Evolutionary conservation across 2,329 filamentous ascomycete species (phyloP).

Genomic region (Nemania diffusa): DNA sequence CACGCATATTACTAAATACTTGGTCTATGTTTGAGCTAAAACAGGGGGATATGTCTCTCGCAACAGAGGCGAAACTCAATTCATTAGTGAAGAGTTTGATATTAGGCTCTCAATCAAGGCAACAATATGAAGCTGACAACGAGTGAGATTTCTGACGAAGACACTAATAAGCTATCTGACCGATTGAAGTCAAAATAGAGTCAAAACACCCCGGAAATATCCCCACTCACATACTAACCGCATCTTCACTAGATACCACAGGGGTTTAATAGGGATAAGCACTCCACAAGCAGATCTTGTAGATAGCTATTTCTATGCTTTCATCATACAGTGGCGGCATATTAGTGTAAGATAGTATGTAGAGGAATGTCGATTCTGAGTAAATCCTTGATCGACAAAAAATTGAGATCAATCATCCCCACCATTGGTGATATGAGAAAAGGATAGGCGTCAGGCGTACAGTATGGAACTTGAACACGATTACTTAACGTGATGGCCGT

Average conservation of each 20-base stretch:
- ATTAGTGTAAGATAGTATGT: no score
- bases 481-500: no score
- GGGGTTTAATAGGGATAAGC: background rate
- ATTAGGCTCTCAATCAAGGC: background rate
- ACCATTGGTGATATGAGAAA: no score
- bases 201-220: background rate
- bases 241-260: background rate
- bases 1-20: background rate
- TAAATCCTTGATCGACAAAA: no score
- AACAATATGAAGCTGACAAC: background rate
- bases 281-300: background rate
- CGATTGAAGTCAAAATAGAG: background rate
- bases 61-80: background rate
- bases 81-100: background rate
- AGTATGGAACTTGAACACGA: no score
- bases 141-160: background rate
- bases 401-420: no score
- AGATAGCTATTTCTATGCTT: no score
- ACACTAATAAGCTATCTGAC: background rate
- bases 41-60: background rate
- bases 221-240: background rate
- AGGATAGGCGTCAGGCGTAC: no score
- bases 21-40: background rate
- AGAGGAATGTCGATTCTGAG: no score
- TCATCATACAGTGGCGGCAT: no score